A percentile compares a stretch with the other conserved stretches of the same genome.
Evolutionary conservation across 257 asterid species (phyloP).

Genomic region (Solanum chmielewskii): DNA sequence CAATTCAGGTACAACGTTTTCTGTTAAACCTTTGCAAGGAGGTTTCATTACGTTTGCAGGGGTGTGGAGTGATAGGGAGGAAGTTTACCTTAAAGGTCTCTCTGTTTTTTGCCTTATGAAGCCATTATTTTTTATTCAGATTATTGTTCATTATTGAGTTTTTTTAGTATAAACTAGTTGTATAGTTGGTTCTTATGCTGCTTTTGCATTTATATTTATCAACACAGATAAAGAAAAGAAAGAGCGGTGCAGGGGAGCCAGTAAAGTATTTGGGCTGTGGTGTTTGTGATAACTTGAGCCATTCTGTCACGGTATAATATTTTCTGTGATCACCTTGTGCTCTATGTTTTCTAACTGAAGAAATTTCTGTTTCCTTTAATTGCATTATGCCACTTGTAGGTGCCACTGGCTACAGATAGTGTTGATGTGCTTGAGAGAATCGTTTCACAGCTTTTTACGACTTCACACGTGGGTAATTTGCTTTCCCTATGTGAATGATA

Average conservation of each 20-base stretch:
- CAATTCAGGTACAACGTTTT: constrained; percentile 54
- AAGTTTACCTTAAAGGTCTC: constrained; percentile 80
- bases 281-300: constrained; percentile 88
- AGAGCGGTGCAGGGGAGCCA: constrained; percentile 79
- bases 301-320: constrained; percentile 60
- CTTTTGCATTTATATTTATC: neutral
- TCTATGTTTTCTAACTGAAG: neutral
- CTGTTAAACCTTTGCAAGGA: constrained; percentile 66
- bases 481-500: neutral
- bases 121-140: neutral
- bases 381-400: constrained; percentile 29
- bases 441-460: constrained; percentile 62
- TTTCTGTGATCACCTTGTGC: neutral
- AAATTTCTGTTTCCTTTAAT: neutral
- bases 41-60: constrained; percentile 85
- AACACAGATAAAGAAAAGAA: constrained; percentile 77
- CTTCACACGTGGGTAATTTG: constrained; percentile 65
- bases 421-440: constrained; percentile 74
- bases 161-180: neutral
- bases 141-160: neutral
- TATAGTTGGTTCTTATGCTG: neutral
- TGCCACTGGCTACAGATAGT: constrained; percentile 78
- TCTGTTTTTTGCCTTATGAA: neutral
- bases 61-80: constrained; percentile 74
- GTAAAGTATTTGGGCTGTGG: constrained; percentile 91